Base-by-base conservation (phyloP, 805 yeast genomes). In the Wickerhamomyces queroliae region DNA sequence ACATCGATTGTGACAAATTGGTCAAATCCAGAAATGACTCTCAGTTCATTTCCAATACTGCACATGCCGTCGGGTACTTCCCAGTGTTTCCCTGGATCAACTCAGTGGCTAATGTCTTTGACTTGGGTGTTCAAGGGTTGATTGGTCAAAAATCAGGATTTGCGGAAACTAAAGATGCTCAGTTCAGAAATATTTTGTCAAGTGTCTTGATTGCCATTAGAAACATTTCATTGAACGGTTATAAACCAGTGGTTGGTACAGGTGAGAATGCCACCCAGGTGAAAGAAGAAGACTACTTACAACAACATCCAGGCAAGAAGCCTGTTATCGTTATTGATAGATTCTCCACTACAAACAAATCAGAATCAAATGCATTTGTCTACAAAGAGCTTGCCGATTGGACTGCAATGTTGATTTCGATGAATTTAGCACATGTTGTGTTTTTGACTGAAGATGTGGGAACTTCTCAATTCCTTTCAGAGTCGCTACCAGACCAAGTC, bases 51-150 rank as follows among this genome's bases (percentile, higher is more conserved):
- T 72, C 74, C 40, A 72, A 73, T 38, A 74, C 87, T 16, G 88
- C 98, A 0, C 65, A 64, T 20, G 87, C 86, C 57, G 54, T 89
- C 20, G 99, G 99, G 0, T 93, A 93, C 60, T 87, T 76, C 67
- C 99, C 99, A 1, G 81, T 87, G 6, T 93, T 93, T 59, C 85
- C 96, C 18, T 91, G 97, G 96, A 64, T 90, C 44, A 87, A 87
- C 58, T 76, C 83, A 2, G 64, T 90, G 11, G 78, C 95, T 0
- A 76, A 79, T 42, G 80, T 89, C 43, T 64, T 87, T 35, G 99
- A 93, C 62, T 69, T 93, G 52, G 87, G 81, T 39, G 83, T 85
- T 16, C 95, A 88, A 56, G 91, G 97, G 41, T 59, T 91, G 31
- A 88, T 95, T 1, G 99, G 98, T 1, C 97, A 89, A 57, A 90